Evolutionary conservation across 805 yeast species (phyloP).

Genomic region (Nakazawaea ambrosiae): DNA sequence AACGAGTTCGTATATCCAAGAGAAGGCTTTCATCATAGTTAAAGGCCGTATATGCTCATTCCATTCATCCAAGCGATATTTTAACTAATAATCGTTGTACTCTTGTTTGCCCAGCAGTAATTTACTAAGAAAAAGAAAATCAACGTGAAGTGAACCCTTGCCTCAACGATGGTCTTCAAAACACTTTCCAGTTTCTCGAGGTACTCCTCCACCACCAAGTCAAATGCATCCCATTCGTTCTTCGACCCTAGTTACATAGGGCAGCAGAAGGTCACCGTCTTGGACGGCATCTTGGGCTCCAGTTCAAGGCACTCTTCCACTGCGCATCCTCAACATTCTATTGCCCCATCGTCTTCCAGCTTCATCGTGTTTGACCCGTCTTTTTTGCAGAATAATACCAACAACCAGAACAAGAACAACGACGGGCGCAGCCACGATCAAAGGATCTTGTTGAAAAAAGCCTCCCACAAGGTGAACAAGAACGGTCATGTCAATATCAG

Average conservation of each 20-base stretch:
- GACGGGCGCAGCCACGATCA: slow-evolving; percentile 7
- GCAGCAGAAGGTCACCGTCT: slow-evolving; percentile 20
- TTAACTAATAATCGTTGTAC: too few species aligned
- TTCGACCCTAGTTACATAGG: slow-evolving; percentile 27
- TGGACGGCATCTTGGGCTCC: slow-evolving; percentile 22
- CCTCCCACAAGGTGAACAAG: slow-evolving; percentile 19
- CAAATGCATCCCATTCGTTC: slow-evolving; percentile 21
- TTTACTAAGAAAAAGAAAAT: too few species aligned
- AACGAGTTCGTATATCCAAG: too few species aligned
- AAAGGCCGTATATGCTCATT: too few species aligned
- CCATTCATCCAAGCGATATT: too few species aligned
- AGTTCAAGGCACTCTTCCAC: slow-evolving; percentile 14
- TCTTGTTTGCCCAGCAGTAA: too few species aligned
- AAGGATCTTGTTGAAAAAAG: slow-evolving; percentile 19
- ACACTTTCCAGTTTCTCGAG: slow-evolving; percentile 21
- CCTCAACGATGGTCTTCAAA: slow-evolving; percentile 20
- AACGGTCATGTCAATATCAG: slow-evolving; percentile 24
- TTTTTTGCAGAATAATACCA: slow-evolving; percentile 11
- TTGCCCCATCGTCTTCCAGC: slow-evolving; percentile 20
- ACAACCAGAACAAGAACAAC: slow-evolving; percentile 12
- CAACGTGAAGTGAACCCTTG: too few species aligned
- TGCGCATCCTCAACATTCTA: slow-evolving; percentile 18
- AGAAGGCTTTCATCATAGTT: too few species aligned
- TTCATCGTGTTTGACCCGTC: slow-evolving; percentile 22
- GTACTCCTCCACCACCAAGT: slow-evolving; percentile 12